These are phyloP conservation scores for Elsinoe australis DNA, from an alignment of 2,329 filamentous ascomycete genomes.

Conservation along the genomic window DNA sequence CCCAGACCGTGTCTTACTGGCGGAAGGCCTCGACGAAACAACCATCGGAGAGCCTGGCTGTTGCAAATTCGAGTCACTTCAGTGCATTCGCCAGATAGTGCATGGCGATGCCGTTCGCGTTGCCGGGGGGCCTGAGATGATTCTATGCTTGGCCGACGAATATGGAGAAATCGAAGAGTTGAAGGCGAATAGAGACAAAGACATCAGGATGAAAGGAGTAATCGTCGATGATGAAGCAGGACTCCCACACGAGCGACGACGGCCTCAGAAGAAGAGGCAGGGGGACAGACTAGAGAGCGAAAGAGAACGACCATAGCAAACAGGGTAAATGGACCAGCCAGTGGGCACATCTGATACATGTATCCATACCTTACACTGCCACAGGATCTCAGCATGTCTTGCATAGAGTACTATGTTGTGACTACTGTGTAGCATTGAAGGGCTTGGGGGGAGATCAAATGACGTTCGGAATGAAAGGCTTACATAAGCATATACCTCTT, in stretches of 20 bases:
- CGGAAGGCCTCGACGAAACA: neutral
- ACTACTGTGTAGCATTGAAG: no score
- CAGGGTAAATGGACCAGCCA: no score
- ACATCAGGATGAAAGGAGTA: neutral
- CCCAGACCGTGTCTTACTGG: conserved; percentile 6
- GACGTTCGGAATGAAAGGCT: no score
- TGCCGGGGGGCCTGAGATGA: neutral
- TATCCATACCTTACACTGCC: no score
- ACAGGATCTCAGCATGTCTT: no score
- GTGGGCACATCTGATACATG: no score
- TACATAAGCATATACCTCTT: no score
- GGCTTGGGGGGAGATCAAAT: no score
- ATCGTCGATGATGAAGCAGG: conserved; percentile 3
- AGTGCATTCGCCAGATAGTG: neutral
- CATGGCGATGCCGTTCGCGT: neutral
- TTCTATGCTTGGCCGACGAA: conserved; percentile 3
- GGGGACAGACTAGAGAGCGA: neutral
- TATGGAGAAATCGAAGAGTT: neutral
- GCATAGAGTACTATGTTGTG: no score
- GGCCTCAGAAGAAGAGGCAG: neutral
- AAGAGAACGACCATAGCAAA: no score
- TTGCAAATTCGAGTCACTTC: neutral
- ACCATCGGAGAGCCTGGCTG: conserved; percentile 6
- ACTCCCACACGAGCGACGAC: neutral
- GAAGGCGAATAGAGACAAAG: neutral